Evolutionary conservation across 139 green algal species (phyloP).

Genomic region (Closterium sp.): DNA sequence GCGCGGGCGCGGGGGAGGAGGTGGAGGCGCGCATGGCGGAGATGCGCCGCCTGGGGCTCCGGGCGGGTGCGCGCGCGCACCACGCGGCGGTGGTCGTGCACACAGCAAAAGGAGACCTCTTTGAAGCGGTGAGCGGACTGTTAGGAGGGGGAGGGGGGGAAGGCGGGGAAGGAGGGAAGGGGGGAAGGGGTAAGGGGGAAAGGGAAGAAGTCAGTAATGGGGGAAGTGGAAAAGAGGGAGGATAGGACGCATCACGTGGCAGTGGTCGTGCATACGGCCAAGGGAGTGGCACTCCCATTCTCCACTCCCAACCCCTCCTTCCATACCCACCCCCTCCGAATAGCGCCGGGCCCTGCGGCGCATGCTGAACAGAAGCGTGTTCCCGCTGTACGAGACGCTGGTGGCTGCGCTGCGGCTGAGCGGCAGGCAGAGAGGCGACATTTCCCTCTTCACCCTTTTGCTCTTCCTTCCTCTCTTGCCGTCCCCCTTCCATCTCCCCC

Average conservation of each 20-base stretch:
- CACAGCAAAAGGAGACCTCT: neutral
- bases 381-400: neutral
- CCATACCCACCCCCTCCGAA: too few relatives aligned
- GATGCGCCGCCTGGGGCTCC: neutral
- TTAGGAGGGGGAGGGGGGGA: neutral
- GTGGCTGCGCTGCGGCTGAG: neutral
- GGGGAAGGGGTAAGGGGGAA: too few relatives aligned
- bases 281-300: too few relatives aligned
- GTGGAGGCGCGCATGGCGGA: neutral
- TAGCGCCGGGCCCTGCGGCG: neutral
- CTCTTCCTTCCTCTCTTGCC: too few relatives aligned
- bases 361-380: neutral
- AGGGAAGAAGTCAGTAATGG: too few relatives aligned
- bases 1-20: neutral
- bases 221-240: neutral
- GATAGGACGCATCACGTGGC: neutral
- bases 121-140: neutral
- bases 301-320: too few relatives aligned
- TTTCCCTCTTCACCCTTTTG: too few relatives aligned
- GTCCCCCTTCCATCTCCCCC: too few relatives aligned
- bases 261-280: neutral
- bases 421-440: too few relatives aligned
- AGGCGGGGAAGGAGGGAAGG: too few relatives aligned
- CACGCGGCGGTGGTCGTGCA: neutral
- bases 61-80: neutral